These are phyloP conservation scores for Suillus clintonianus DNA, from an alignment of 768 basidiomycete genomes.

Conservation along the genomic window DNA sequence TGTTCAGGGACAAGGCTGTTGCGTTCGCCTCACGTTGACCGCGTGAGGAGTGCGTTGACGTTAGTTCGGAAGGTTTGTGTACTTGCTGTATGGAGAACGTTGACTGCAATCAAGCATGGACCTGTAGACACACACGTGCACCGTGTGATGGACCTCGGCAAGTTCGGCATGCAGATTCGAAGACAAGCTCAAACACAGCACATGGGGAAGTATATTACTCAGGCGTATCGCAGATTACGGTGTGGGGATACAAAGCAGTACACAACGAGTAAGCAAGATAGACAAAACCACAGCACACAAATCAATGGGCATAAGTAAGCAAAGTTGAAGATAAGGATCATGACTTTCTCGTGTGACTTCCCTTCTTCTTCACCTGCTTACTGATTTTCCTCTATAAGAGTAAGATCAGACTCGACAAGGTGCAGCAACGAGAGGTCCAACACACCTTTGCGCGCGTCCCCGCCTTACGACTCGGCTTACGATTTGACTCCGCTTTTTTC, in stretches of 20 bases:
- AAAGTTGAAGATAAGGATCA: conserved; percentile 12
- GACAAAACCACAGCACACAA: conserved; percentile 2
- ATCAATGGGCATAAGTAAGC: neutral
- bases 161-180: neutral
- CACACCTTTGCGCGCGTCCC: conserved; percentile 43
- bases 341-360: conserved; percentile 24
- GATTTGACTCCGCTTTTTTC: conserved; percentile 30
- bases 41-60: neutral
- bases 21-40: conserved; percentile 3
- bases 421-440: neutral
- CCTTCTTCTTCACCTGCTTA: conserved; percentile 24
- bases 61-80: neutral
- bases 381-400: conserved; percentile 32
- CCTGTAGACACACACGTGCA: neutral
- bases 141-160: neutral
- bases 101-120: neutral
- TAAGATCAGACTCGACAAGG: neutral
- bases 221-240: neutral
- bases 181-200: neutral
- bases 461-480: conserved; percentile 41
- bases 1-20: neutral
- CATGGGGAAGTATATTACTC: neutral
- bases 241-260: neutral
- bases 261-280: conserved; percentile 2
- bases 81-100: conserved; percentile 1